A percentile compares a stretch with the other conserved stretches of the same genome.
phyloP scores from a whole-genome alignment of 805 yeast genomes.

The Clavispora asparagi region DNA sequence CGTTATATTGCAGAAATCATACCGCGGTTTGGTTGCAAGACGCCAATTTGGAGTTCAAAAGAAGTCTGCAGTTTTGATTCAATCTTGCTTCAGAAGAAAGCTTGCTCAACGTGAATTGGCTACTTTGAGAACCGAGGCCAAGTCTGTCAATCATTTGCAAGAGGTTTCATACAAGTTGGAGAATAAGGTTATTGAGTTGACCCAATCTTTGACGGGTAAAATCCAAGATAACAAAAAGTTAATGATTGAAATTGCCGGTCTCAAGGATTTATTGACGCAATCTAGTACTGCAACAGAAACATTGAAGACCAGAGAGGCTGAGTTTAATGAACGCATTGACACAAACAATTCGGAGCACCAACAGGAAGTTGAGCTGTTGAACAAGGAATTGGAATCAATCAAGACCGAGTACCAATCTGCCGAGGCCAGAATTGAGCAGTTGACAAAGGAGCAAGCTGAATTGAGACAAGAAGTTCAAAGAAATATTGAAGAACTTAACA shows the following conservation, averaged over 20 bases:
- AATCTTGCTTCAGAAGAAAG: conserved; percentile 71
- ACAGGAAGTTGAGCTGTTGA: conserved; percentile 44
- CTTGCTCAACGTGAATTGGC: conserved; percentile 63
- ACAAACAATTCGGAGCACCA: conserved; percentile 44
- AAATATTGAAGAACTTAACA: conserved; percentile 56
- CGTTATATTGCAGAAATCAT: conserved; percentile 60
- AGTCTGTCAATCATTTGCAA: conserved; percentile 81
- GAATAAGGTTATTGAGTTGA: conserved; percentile 94
- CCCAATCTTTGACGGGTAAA: conserved; percentile 75
- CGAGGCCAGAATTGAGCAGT: conserved; percentile 52
- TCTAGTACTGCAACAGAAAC: conserved; percentile 48
- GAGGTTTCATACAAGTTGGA: conserved; percentile 92
- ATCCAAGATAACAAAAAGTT: conserved; percentile 78
- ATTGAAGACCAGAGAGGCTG: conserved; percentile 51
- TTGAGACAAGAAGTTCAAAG: conserved; percentile 59
- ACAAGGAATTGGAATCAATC: conserved; percentile 50
- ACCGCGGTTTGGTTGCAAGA: conserved; percentile 68
- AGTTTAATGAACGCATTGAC: conserved; percentile 43
- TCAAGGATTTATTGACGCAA: conserved; percentile 45
- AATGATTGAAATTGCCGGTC: conserved; percentile 50
- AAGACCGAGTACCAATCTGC: conserved; percentile 56
- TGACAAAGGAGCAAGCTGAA: conserved; percentile 55
- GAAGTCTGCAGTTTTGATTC: conserved; percentile 64
- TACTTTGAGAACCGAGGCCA: conserved; percentile 76
- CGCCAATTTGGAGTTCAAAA: conserved; percentile 39